phyloP scores from a whole-genome alignment of 164 flowering plant genomes.

The Cinnamomum micranthum region DNA sequence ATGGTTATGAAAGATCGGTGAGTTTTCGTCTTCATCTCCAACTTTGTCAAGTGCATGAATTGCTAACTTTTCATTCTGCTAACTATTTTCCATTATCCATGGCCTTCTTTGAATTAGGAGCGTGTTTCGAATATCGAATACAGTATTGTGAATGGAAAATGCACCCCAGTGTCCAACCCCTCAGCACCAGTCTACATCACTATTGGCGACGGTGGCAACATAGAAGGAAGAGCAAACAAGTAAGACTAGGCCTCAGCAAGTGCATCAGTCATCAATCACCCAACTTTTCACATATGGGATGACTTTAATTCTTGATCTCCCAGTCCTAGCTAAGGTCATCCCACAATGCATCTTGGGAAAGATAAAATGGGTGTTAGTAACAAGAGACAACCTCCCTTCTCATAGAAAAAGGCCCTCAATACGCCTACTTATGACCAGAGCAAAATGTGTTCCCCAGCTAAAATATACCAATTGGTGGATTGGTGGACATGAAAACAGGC shows the following conservation, averaged over 20 bases:
- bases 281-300: no score
- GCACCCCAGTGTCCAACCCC: conserved; percentile 52
- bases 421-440: no score
- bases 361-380: no score
- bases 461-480: no score
- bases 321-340: no score
- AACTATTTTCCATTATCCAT: background rate
- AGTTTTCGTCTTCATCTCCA: conserved; percentile 11
- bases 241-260: conserved; percentile 13
- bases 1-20: conserved; percentile 88
- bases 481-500: no score
- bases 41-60: background rate
- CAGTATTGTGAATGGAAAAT: conserved; percentile 55
- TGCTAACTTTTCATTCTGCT: background rate
- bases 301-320: no score
- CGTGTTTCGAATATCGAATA: conserved; percentile 78
- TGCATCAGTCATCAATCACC: no score
- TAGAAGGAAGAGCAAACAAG: conserved; percentile 76
- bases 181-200: conserved; percentile 91
- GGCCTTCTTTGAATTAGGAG: conserved; percentile 35
- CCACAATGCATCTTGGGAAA: no score
- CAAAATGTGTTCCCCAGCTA: no score
- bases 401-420: no score
- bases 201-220: conserved; percentile 92
- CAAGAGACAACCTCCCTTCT: no score